Evolutionary conservation across 1,139 yeast genomes (phyloP), one percentile per base, ranked within the genome.

Genomic region (Pichia sp.): DNA sequence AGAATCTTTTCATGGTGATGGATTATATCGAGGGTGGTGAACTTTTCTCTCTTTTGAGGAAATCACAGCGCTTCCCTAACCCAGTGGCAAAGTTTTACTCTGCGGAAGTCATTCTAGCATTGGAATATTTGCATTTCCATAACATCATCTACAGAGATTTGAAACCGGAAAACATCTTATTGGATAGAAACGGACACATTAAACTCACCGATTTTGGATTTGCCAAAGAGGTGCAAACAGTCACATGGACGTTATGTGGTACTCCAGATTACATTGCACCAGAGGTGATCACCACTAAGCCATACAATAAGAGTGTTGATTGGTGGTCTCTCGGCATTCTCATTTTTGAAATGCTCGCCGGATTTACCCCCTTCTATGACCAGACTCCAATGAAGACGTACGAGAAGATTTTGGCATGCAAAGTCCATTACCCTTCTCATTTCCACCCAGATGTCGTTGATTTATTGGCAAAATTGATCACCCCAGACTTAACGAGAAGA

Each of bases 211-310:
- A 88, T 62, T 88, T 88, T 62, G 97, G 97, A 3, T 88, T 88
- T 62, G 96, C 97, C 30, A 88, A 88, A 58, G 95, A 85, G 55
- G 97, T 88, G 24, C 78, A 76, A 35, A 94, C 88, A 50, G 96
- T 87, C 20, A 88, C 97, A 8, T 88, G 87, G 73, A 88, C 97
- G 0, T 70, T 88, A 48, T 88, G 97, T 64, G 97, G 97, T 33
- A 88, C 97, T 3, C 97, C 97, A 0, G 97, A 88, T 59, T 88
- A 88, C 60, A 88, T 88, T 54, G 97, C 97, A 2, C 97, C 97
- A 3, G 97, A 88, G 59, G 97, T 88, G 22, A 93, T 91, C 35
- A 87, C 96, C 29, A 83, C 96, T 11, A 87, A 87, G 58, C 96
- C 97, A 3, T 91, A 91, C 65, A 88, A 88, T 63, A 88, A 88